phyloP scores from a whole-genome alignment of 2,329 filamentous ascomycete genomes.

The Byssothecium circinans region DNA sequence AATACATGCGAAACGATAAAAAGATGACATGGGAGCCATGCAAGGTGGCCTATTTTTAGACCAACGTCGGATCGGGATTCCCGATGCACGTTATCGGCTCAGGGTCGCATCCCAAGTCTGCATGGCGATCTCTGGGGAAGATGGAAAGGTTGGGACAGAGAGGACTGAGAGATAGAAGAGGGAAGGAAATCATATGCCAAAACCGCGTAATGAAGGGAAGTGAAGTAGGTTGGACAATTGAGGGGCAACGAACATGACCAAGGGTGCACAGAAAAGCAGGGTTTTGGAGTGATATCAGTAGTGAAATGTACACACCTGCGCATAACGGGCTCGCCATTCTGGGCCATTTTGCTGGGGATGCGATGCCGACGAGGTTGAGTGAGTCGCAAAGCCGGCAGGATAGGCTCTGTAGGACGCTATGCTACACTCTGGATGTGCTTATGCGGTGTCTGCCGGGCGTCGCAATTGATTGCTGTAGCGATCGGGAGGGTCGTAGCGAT shows the following conservation, averaged over 20 bases:
- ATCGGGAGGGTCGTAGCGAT: background rate
- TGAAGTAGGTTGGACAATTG: background rate
- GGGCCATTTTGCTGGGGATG: conserved; percentile 35
- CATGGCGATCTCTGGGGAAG: conserved; percentile 14
- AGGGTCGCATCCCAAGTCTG: conserved; percentile 29
- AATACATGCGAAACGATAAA: conserved; percentile 35
- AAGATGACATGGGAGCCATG: conserved; percentile 37
- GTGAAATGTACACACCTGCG: conserved; percentile 59
- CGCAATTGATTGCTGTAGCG: background rate
- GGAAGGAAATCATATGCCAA: background rate
- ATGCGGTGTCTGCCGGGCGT: background rate
- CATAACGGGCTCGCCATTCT: conserved; percentile 59
- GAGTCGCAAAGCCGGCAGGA: background rate
- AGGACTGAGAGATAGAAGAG: background rate
- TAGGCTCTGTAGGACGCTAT: background rate
- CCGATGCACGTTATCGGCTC: conserved; percentile 43
- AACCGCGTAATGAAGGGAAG: background rate
- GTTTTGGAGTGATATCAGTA: conserved; percentile 8
- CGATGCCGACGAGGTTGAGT: background rate
- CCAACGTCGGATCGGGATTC: conserved; percentile 39
- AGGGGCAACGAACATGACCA: conserved; percentile 1
- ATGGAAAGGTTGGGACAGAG: background rate
- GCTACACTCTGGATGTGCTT: background rate
- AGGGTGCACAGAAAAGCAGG: background rate
- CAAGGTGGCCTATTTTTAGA: conserved; percentile 41